Evolutionary conservation across 2,329 filamentous ascomycete genomes (phyloP), one percentile per base, ranked within the genome.

Genomic region (Epichloe scottii): DNA sequence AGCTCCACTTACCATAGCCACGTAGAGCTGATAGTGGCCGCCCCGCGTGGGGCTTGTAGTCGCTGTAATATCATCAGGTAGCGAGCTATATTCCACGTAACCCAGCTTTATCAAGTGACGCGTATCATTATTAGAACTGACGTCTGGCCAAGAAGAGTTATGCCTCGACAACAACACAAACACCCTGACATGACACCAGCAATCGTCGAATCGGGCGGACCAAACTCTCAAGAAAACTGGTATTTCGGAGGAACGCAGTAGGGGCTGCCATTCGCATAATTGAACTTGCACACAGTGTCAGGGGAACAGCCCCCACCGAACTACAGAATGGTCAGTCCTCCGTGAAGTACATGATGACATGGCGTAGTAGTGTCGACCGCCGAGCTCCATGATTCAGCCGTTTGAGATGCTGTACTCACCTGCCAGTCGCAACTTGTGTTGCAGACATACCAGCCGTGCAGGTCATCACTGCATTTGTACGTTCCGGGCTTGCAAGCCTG

Each of bases 211-310:
- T 12, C 5, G 41, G 41, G 7, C 12, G 23, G 23, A 26, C 21
- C 1, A 26, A n/a, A 5, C 23, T 19, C 19, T 35, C 46, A 46
- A n/a, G 34, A 8, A 23, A 46, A 30, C 5, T 34, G 48, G 60
- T 62, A 67, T 47, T 55, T 53, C 37, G 62, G 57, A 12, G 64
- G 64, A 6, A 70, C 62, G 48, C 67, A 69, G 65, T 69, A 69
- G 53, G 67, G 67, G 62, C 63, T 67, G 46, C 54, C 48, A 59
- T 60, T 69, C 39, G 55, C 51, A 40, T 55, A 37, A 59, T 63
- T 61, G 62, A 69, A 69, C 59, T 63, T 62, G 60, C 67, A 69
- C 38, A 56, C 38, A 15, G 66, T 68, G 48, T 66, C 56, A 53
- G 64, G 66, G 12, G 66, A 66, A 54, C 67, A 69, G 49, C 53